Evolutionary conservation across 2,329 filamentous ascomycete genomes (phyloP).

Genomic region (Cladosporium sp.): DNA sequence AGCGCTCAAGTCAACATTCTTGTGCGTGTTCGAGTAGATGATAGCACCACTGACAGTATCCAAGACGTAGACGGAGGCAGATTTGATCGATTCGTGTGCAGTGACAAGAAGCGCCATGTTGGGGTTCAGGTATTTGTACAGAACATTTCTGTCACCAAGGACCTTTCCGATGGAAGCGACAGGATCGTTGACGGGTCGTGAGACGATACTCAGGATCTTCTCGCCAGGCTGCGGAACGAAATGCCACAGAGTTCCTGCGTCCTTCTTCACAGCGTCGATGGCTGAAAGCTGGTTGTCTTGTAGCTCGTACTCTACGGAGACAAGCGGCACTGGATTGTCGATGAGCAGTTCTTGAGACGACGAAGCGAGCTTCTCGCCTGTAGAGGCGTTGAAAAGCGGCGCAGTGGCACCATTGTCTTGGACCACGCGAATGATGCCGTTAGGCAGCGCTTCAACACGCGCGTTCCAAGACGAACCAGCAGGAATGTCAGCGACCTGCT

Average conservation of each 20-base stretch:
- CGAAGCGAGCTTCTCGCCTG: slow-evolving; percentile 28
- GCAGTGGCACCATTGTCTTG: neutral
- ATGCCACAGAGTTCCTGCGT: slow-evolving; percentile 58
- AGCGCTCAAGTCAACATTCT: slow-evolving; percentile 71
- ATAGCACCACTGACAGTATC: slow-evolving; percentile 84
- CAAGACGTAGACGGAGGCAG: slow-evolving; percentile 73
- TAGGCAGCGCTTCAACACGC: slow-evolving; percentile 37
- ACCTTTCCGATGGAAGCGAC: slow-evolving; percentile 95
- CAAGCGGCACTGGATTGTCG: slow-evolving; percentile 19
- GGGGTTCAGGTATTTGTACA: slow-evolving; percentile 95
- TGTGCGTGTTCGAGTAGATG: slow-evolving; percentile 68
- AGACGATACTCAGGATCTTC: slow-evolving; percentile 66
- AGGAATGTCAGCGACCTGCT: slow-evolving; percentile 58
- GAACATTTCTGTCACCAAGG: slow-evolving; percentile 84
- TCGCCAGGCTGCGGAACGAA: slow-evolving; percentile 68
- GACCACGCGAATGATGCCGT: slow-evolving; percentile 56
- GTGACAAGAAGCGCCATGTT: slow-evolving; percentile 78
- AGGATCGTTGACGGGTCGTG: slow-evolving; percentile 74
- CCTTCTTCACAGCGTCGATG: slow-evolving; percentile 20
- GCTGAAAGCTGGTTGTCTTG: slow-evolving; percentile 31
- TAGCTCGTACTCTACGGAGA: slow-evolving; percentile 30
- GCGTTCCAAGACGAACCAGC: slow-evolving; percentile 58
- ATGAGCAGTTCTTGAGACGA: slow-evolving; percentile 12
- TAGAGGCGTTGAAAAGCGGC: slow-evolving; percentile 33
- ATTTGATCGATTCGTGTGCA: slow-evolving; percentile 57